A percentile compares a stretch with the other conserved stretches of the same genome.
Conservation (phyloP, 176 grass and related monocot species). For the Carex cristatella region DNA sequence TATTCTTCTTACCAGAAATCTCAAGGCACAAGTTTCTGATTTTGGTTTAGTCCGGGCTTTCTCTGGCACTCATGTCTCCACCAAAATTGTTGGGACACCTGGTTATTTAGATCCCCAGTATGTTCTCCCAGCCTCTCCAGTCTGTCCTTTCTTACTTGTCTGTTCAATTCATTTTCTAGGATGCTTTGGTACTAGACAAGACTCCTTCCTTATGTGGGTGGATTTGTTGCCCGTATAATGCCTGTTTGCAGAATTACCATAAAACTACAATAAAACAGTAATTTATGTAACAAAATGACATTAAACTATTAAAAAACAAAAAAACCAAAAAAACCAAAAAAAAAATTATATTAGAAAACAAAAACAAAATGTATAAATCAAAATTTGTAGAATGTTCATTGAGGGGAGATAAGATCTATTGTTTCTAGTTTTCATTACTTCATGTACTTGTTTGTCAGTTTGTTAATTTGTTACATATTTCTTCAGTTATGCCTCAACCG, state of each 20-base stretch:
- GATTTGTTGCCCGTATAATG: not conserved
- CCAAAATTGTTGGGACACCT: slow-evolving; percentile 24
- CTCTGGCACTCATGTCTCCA: slow-evolving; percentile 23
- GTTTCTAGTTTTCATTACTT: not conserved
- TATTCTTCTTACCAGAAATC: slow-evolving; percentile 17
- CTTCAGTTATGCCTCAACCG: slow-evolving; percentile 34
- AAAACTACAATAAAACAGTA: not conserved
- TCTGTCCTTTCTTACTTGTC: not conserved
- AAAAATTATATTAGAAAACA: too few relatives aligned
- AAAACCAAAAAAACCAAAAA: too few relatives aligned
- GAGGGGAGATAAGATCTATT: too few relatives aligned
- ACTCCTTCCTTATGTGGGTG: not conserved
- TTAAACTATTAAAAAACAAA: too few relatives aligned
- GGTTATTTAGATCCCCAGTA: slow-evolving; percentile 57
- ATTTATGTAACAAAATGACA: not conserved
- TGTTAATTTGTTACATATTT: not conserved
- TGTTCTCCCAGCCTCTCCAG: not conserved
- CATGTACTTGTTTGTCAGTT: not conserved
- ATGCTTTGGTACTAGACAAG: not conserved
- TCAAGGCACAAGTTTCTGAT: slow-evolving; percentile 27
- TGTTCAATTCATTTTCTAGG: not conserved
- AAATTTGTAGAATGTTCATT: too few relatives aligned
- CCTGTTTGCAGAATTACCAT: not conserved
- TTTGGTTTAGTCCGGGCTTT: slow-evolving; percentile 17
- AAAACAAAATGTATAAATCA: too few relatives aligned